Percentiles rank a stretch among this genome's conserved stretches.
Evolutionary conservation across 2,329 filamentous ascomycete genomes (phyloP).

Genomic region (Talaromyces sp.): DNA sequence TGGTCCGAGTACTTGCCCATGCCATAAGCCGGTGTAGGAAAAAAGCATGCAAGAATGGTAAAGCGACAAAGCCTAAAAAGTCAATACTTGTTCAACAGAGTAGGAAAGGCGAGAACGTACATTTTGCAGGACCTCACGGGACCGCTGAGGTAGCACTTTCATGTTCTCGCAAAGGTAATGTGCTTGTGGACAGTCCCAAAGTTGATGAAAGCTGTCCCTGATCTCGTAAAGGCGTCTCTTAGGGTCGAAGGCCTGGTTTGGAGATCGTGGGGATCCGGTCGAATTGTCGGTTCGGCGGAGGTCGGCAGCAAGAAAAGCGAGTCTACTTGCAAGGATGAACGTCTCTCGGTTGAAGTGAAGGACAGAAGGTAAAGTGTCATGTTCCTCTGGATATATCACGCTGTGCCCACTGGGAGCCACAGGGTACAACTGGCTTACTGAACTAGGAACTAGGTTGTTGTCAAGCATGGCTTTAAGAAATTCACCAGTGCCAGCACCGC

Average conservation of each 20-base stretch:
- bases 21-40: conserved; percentile 54
- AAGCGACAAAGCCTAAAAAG: conserved; percentile 41
- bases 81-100: conserved; percentile 4
- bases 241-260: not conserved
- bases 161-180: conserved; percentile 36
- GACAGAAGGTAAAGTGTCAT: conserved; percentile 38
- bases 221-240: conserved; percentile 35
- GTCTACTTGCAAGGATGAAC: conserved; percentile 43
- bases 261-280: not conserved
- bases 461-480: conserved; percentile 50
- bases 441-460: conserved; percentile 47
- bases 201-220: conserved; percentile 35
- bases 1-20: conserved; percentile 44
- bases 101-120: conserved; percentile 29
- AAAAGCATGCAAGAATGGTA: conserved; percentile 53
- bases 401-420: conserved; percentile 34
- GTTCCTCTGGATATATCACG: conserved; percentile 37
- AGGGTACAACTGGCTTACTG: conserved; percentile 37
- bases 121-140: conserved; percentile 43
- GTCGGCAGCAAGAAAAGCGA: conserved; percentile 44
- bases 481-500: conserved; percentile 50
- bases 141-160: conserved; percentile 35
- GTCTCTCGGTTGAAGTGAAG: conserved; percentile 48
- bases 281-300: conserved; percentile 37
- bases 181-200: conserved; percentile 40